These are phyloP conservation scores for Raffaelea deltoideospora DNA, from an alignment of 2,329 filamentous ascomycete species.

Conservation along the genomic window DNA sequence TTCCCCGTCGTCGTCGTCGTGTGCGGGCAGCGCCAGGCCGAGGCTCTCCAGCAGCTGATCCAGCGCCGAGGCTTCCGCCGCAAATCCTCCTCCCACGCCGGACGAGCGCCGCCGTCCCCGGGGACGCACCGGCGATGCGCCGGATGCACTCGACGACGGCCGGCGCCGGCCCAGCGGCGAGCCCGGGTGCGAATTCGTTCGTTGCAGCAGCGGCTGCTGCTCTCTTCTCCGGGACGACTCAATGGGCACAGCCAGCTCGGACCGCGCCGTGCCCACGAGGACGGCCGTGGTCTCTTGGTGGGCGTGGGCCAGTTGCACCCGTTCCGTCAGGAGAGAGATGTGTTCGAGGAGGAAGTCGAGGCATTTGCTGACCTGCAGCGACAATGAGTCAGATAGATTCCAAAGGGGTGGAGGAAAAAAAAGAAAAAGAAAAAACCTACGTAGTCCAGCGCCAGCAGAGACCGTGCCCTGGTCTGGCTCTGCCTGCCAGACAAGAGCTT, in stretches of 20 bases:
- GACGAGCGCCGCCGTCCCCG: conserved; percentile 21
- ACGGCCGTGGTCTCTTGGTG: conserved; percentile 25
- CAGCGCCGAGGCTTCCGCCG: conserved; percentile 23
- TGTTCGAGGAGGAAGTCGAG: conserved; percentile 34
- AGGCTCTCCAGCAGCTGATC: conserved; percentile 33
- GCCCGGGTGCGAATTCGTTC: no score
- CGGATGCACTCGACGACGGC: conserved; percentile 7
- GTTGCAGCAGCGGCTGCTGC: conserved; percentile 11
- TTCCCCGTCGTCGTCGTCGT: conserved; percentile 12
- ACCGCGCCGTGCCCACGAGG: conserved; percentile 26
- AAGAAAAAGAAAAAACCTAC: conserved; percentile 19
- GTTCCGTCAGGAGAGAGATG: conserved; percentile 24
- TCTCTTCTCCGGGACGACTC: conserved; percentile 3
- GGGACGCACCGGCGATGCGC: conserved; percentile 18
- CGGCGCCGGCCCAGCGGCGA: conserved; percentile 20
- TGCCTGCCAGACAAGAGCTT: conserved; percentile 26
- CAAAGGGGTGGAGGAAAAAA: background rate
- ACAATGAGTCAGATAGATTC: conserved; percentile 12
- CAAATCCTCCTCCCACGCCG: conserved; percentile 13
- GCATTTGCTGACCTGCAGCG: conserved; percentile 36
- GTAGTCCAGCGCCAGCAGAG: conserved; percentile 33
- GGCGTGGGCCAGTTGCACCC: conserved; percentile 28
- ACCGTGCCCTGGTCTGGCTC: conserved; percentile 26
- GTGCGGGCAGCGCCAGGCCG: conserved; percentile 25
- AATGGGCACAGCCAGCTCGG: conserved; percentile 22